Base-by-base conservation (phyloP, 2,329 filamentous ascomycete genomes). In the Myriangium duriaei region DNA sequence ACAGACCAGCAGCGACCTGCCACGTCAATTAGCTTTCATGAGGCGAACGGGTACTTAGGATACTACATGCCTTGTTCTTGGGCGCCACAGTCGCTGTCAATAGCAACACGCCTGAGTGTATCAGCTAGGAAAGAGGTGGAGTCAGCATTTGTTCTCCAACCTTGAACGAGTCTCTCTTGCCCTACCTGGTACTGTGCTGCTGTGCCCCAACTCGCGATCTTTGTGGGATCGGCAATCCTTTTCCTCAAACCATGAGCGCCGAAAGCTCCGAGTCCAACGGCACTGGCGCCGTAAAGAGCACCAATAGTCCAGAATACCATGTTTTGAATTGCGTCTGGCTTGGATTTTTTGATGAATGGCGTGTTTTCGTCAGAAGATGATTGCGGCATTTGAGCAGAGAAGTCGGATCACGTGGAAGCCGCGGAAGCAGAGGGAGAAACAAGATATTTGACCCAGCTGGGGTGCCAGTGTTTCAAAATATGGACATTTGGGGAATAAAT, bases 221-320 rank as follows among this genome's bases (percentile, higher is more conserved):
- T 66, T 10, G 63, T 56, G 3, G 76, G 74, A 47, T 79, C 75
- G 7, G 67, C 51, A 50, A 79, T 72, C 46, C 63, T 61, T 42
- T 67, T 67, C 59, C 78, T 79, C 29, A 81, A 61, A 9, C 76
- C 76, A 52, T 81, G 77, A 10, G 76, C 74, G 24, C 77, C 77
- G 55, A 81, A 81, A 0, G 77, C 77, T 19, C 76, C 76, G 39
- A 79, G 54, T 11, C 63, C 63, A 34, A 81, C 76, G 51, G 70
- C 68, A 4, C 68, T 60, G 7, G 74, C 76, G 55, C 75, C 76
- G 51, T 69, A 76, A 37, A 79, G 53, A 50, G 71, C 75, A 43
- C 73, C 76, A 37, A 77, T 57, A 29, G 69, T 74, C 70, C 71
- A 79, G 61, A 74, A 74, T 5, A 36, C 19, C 36, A 39, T 39